phyloP scores from a whole-genome alignment of 148 eudicot genomes.

The Fagopyrum homotropicum region DNA sequence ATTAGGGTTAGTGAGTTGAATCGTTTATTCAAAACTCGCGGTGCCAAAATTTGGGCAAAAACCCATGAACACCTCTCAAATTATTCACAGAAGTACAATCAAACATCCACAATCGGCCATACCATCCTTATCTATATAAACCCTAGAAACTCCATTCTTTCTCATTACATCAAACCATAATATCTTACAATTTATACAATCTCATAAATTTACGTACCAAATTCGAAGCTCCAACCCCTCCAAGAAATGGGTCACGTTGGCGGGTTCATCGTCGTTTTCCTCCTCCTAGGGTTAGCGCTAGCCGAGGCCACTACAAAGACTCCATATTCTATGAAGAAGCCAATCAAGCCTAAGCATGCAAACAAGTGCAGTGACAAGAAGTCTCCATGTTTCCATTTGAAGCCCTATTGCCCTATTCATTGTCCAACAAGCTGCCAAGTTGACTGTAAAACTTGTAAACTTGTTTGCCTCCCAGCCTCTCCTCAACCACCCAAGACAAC shows the following conservation, averaged over 20 bases:
- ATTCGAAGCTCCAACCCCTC: background rate
- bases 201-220: background rate
- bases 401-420: background rate
- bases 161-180: background rate
- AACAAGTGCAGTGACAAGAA: conserved; percentile 4
- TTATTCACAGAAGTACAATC: background rate
- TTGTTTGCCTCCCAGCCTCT: background rate
- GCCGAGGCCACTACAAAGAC: background rate
- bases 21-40: background rate
- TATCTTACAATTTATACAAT: background rate
- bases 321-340: background rate
- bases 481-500: background rate
- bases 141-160: background rate
- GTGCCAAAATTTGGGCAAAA: background rate
- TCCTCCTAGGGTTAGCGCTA: background rate
- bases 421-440: conserved; percentile 9
- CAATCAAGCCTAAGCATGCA: conserved; percentile 3
- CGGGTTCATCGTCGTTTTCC: background rate
- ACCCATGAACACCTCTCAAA: background rate
- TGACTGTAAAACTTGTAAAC: background rate
- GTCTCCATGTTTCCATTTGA: conserved; percentile 7
- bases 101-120: background rate
- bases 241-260: conserved; percentile 1
- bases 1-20: background rate
- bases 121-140: background rate